Evolutionary conservation across 257 asterid species (phyloP).

Genomic region (Solanum piurae): DNA sequence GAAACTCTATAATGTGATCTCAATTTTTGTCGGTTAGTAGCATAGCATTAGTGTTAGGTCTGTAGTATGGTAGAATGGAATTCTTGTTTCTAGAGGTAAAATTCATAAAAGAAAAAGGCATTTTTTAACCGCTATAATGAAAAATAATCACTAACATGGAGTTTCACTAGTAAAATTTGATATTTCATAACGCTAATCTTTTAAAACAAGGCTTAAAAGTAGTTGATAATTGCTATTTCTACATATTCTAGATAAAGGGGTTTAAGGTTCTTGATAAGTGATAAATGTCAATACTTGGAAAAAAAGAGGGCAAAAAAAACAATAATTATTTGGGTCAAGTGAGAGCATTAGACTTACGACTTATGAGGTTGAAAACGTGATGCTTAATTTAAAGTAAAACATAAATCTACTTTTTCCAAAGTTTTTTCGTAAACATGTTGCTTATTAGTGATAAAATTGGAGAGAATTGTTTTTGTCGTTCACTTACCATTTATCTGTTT

Average conservation of each 20-base stretch:
- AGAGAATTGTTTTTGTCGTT: neutral
- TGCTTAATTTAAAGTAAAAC: neutral
- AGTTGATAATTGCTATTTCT: no score
- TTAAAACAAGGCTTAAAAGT: no score
- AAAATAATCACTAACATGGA: no score
- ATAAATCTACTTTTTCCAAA: no score
- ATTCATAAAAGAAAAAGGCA: no score
- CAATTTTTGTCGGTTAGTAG: neutral
- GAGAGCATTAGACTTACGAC: neutral
- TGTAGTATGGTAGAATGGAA: neutral
- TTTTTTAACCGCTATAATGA: no score
- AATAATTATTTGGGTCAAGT: neutral
- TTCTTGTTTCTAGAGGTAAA: neutral
- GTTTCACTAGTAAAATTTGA: neutral
- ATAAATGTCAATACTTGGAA: neutral
- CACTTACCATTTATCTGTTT: no score
- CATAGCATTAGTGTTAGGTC: neutral
- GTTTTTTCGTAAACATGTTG: neutral
- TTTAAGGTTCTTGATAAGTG: no score
- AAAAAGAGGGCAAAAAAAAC: no score
- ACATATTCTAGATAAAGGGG: no score
- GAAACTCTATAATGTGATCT: no score
- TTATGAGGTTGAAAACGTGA: neutral
- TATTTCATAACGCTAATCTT: neutral
- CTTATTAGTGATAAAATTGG: neutral